A percentile compares a stretch with the other conserved stretches of the same genome.
Evolutionary conservation across 169 alveolate genomes (phyloP).

Genomic region (Eimeria acervulina): DNA sequence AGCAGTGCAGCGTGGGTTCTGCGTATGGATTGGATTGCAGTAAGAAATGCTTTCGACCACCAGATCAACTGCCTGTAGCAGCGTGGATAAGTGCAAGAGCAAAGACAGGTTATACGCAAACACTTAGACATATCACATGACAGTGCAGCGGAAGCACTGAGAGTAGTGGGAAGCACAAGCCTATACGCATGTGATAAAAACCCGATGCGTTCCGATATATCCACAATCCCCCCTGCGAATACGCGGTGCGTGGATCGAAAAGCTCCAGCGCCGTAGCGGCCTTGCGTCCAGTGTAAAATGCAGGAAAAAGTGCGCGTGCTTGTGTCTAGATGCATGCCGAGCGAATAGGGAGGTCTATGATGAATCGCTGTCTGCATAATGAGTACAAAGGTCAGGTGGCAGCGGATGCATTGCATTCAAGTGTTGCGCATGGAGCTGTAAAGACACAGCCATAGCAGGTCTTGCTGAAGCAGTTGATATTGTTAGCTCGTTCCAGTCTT

Average conservation of each 20-base stretch:
- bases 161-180: not conserved
- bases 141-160: not conserved
- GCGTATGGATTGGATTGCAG: not conserved
- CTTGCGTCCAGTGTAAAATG: not conserved
- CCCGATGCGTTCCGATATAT: not conserved
- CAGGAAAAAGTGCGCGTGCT: not conserved
- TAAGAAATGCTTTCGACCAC: not conserved
- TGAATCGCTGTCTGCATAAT: no score
- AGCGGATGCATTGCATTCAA: not conserved
- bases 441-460: not conserved
- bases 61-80: not conserved
- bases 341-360: not conserved
- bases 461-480: not conserved
- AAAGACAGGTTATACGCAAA: not conserved
- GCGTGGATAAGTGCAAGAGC: not conserved
- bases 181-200: not conserved
- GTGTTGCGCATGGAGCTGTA: not conserved
- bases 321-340: not conserved
- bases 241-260: not conserved
- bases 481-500: not conserved
- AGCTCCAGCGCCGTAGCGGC: not conserved
- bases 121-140: not conserved
- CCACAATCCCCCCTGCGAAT: not conserved
- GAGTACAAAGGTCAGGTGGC: not conserved
- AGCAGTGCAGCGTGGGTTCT: not conserved